phyloP scores from a whole-genome alignment of 2,329 filamentous ascomycete species.

The Fusarium sp. region DNA sequence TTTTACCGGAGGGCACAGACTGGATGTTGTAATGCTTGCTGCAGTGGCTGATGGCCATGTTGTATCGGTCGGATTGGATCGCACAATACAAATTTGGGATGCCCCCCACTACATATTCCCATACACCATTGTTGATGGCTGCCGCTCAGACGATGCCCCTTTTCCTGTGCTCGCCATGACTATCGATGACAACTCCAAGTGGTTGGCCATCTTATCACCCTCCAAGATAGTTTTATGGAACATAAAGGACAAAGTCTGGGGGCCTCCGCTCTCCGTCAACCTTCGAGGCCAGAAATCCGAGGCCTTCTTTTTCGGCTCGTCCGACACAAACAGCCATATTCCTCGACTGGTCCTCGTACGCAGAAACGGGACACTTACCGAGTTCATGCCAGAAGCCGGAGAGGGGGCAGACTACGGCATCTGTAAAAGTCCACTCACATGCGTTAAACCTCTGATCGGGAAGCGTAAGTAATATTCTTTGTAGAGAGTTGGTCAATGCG shows the following conservation, averaged over 20 bases:
- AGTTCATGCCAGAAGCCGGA: conserved; percentile 60
- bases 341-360: conserved; percentile 69
- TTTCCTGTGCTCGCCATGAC: conserved; percentile 71
- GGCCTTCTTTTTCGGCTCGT: conserved; percentile 69
- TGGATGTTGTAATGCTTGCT: conserved; percentile 74
- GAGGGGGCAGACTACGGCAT: conserved; percentile 55
- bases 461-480: conserved; percentile 50
- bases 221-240: conserved; percentile 71
- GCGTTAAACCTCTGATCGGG: conserved; percentile 56
- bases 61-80: conserved; percentile 75
- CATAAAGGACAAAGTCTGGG: conserved; percentile 65
- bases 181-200: conserved; percentile 70
- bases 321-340: conserved; percentile 45
- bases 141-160: conserved; percentile 53
- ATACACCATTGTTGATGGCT: conserved; percentile 54
- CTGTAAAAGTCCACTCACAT: conserved; percentile 62
- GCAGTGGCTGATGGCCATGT: conserved; percentile 71
- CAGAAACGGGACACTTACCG: conserved; percentile 69
- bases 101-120: conserved; percentile 55
- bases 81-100: conserved; percentile 73
- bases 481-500: not conserved
- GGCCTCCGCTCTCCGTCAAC: conserved; percentile 62
- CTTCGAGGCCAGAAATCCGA: conserved; percentile 62
- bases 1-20: conserved; percentile 68
- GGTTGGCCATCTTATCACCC: conserved; percentile 72